Base-by-base conservation (phyloP, 208 protist species). In the Leishmania tarentolae region DNA sequence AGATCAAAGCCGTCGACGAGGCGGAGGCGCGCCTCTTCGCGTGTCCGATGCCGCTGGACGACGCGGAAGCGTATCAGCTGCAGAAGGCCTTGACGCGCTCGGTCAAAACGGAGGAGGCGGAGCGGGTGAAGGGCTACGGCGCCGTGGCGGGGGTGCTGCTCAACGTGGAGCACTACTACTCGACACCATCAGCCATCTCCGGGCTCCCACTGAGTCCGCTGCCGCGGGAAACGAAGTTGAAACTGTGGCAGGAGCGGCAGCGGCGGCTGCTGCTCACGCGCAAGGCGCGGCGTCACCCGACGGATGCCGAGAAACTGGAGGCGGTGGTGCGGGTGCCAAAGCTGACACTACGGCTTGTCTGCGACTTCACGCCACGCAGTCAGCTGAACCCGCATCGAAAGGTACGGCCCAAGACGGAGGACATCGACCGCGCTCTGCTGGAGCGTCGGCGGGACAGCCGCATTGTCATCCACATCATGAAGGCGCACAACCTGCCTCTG, bases 391-490 rank as follows among this genome's bases (percentile, higher is more conserved):
- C 93, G 2, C 87, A 91, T 50, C 93, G 93, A 44, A 85, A 92
- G 66, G 82, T 75, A 72, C 80, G 91, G 9, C 93, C 89, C 47
- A 93, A 93, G 68, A 91, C 78, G 52, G 87, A 85, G 53, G 88
- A 93, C 53, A 97, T 95, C 73, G 86, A 93, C 83, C 93, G 89
- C 31, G 88, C 89, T 17, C 44, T 86, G 21, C 88, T 94, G 75
- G 82, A 85, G 71, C 84, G 86, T 71, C 81, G 83, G 6, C 84
- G 90, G 24, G 91, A 91, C 85, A 93, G 90, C 79, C 89, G 79
- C 66, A 91, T 97, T 63, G 86, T 91, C 37, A 83, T 95, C 40
- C 93, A 97, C 86, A 88, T 97, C 63, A 97, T 97, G 93, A 97
- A 94, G 83, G 93, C 88, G 17, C 84, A 87, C 65, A 80, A 91